These are phyloP conservation scores for Rhizopogon vesiculosus DNA, from an alignment of 768 basidiomycete genomes.

Conservation along the genomic window DNA sequence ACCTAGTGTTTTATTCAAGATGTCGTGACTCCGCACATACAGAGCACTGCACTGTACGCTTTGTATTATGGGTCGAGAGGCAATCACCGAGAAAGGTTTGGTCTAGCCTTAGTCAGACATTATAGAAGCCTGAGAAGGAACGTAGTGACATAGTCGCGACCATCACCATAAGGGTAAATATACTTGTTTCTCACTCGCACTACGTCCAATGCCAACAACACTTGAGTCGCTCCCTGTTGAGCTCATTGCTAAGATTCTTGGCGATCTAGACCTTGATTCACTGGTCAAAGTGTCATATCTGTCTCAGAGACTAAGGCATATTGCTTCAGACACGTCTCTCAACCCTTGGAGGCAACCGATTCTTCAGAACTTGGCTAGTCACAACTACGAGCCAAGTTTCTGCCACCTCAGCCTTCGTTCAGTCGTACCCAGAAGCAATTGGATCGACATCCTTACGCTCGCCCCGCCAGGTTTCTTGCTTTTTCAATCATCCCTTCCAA, in stretches of 20 bases:
- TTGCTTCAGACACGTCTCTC: slow-evolving; percentile 58
- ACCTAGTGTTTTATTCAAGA: too few relatives aligned
- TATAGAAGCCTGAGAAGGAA: too few relatives aligned
- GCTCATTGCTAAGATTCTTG: slow-evolving; percentile 66
- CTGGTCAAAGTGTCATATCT: slow-evolving; percentile 57
- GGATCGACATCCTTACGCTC: slow-evolving; percentile 69
- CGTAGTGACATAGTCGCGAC: too few relatives aligned
- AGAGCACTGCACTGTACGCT: too few relatives aligned
- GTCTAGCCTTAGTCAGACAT: too few relatives aligned
- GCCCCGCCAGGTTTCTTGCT: slow-evolving; percentile 61
- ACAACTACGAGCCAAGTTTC: slow-evolving; percentile 45
- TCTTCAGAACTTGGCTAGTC: slow-evolving; percentile 44
- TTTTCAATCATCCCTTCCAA: slow-evolving; percentile 65
- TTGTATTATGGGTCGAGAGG: too few relatives aligned
- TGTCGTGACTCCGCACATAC: too few relatives aligned
- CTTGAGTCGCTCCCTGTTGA: slow-evolving; percentile 67
- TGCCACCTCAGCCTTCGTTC: slow-evolving; percentile 57
- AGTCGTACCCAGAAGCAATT: slow-evolving; percentile 71
- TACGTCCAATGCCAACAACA: background rate
- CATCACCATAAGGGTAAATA: too few relatives aligned
- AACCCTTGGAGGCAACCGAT: slow-evolving; percentile 80
- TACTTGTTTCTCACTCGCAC: background rate
- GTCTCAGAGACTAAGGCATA: slow-evolving; percentile 50
- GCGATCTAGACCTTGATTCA: slow-evolving; percentile 60
- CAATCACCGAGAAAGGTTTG: too few relatives aligned